Conservation (phyloP, 148 eudicot species). For the Cornus suecica region DNA sequence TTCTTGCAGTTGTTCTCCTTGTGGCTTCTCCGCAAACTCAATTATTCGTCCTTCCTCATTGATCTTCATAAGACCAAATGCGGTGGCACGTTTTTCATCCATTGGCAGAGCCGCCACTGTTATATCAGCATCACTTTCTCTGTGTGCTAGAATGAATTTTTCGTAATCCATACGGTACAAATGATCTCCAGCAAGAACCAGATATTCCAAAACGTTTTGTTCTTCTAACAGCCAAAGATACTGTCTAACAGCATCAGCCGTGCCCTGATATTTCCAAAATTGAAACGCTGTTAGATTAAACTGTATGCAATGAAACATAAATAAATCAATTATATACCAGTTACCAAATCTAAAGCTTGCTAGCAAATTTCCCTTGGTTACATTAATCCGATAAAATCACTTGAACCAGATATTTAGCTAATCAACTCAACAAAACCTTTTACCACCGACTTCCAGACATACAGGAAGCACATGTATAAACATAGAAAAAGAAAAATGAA, state of each 20-base stretch:
- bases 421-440: too few species aligned
- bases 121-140: conserved; percentile 96
- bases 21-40: conserved; percentile 91
- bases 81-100: conserved; percentile 96
- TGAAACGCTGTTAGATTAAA: too few species aligned
- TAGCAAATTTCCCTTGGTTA: too few species aligned
- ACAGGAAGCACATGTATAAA: too few species aligned
- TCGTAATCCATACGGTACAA: conserved; percentile 95
- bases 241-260: conserved; percentile 96
- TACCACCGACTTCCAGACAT: too few species aligned
- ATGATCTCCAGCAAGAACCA: conserved; percentile 97
- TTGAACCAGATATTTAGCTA: too few species aligned
- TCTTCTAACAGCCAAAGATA: conserved; percentile 91
- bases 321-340: too few species aligned
- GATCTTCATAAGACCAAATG: conserved; percentile 95
- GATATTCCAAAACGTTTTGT: conserved; percentile 76
- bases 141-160: conserved; percentile 84
- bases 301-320: too few species aligned
- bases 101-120: conserved; percentile 93
- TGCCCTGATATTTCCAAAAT: conserved; percentile 45
- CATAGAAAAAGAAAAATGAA: too few species aligned
- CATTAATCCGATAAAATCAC: too few species aligned
- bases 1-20: conserved; percentile 78
- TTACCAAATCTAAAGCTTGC: too few species aligned
- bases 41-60: conserved; percentile 87